Evolutionary conservation across 2,329 filamentous ascomycete genomes (phyloP), one percentile per base, ranked within the genome.

Genomic region (Byssothecium circinans): DNA sequence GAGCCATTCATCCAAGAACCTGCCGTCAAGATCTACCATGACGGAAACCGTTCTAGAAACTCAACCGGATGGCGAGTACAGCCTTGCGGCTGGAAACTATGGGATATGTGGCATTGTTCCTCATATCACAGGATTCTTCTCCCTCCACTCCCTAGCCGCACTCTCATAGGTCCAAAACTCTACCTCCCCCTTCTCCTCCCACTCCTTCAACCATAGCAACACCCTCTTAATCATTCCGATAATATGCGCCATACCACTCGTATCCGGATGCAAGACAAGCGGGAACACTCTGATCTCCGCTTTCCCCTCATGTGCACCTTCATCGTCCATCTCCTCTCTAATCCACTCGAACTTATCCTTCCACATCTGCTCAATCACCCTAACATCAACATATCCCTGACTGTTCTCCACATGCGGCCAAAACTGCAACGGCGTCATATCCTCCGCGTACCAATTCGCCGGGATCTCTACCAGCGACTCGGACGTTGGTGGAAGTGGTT

Each of bases 331-430:
- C 56, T 75, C 73, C 2, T 51, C 50, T 33, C 57, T 49, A n/a
- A 83, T 68, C 74, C 76, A 85, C 50, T 78, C 72, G 55, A 84
- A 82, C 11, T 79, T 75, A 56, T 83, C 81, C 56, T 74, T 78
- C 82, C 82, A 85, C 71, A 84, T 79, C 49, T 78, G 73, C 70
- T 85, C 81, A 22, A 85, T 75, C 1, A 79, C 73, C 8, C 76
- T 71, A 4, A 78, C 76, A 43, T 81, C 78, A 0, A 84, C 80
- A 57, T 83, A 85, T 1, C 82, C 82, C 35, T 79, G 76, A 2
- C 76, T 79, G 50, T 83, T 84, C 1, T 72, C 58, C 10, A 68
- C 69, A 42, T 77, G 70, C 7, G 76, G 75, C 45, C 66, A 74
- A 53, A 71, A 78, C 37, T 77, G 75, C 49, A 79, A 50, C 0